Conservation (phyloP, 768 basidiomycete genomes). For the Mycena sanguinolenta region DNA sequence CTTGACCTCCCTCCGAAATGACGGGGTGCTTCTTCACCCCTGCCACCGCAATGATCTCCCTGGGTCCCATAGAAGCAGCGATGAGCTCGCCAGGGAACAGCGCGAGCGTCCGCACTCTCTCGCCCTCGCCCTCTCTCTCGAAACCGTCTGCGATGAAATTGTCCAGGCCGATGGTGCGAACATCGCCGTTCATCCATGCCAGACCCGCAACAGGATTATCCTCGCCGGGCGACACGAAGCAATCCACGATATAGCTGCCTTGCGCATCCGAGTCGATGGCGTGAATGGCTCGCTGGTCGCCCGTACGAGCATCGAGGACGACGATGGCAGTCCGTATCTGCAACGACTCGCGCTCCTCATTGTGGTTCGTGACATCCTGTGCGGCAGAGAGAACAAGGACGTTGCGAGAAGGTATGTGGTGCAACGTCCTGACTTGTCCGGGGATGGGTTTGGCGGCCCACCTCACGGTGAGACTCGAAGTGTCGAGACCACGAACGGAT, state of each 20-base stretch:
- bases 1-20: conserved; percentile 21
- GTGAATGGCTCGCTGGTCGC: conserved; percentile 26
- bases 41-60: conserved; percentile 24
- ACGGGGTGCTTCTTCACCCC: conserved; percentile 27
- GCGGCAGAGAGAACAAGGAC: conserved; percentile 23
- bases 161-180: conserved; percentile 20
- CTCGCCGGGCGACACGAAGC: conserved; percentile 21
- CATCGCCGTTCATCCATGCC: conserved; percentile 27
- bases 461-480: conserved; percentile 19
- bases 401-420: conserved; percentile 16
- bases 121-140: conserved; percentile 20
- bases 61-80: conserved; percentile 21
- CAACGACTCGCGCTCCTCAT: conserved; percentile 27
- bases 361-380: conserved; percentile 26
- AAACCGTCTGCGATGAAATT: conserved; percentile 22
- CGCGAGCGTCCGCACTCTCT: conserved; percentile 18
- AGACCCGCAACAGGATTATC: conserved; percentile 17
- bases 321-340: conserved; percentile 23
- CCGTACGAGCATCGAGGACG: conserved; percentile 27
- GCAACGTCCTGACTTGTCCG: conserved; percentile 22
- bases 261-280: conserved; percentile 27
- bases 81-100: conserved; percentile 26
- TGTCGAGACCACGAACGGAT: conserved; percentile 22
- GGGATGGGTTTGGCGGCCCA: conserved; percentile 25
- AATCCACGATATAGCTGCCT: conserved; percentile 21